Evolutionary conservation across 495 filamentous ascomycete genomes (phyloP), one percentile per base, ranked within the genome.

Genomic region (Podospora anserina): DNA sequence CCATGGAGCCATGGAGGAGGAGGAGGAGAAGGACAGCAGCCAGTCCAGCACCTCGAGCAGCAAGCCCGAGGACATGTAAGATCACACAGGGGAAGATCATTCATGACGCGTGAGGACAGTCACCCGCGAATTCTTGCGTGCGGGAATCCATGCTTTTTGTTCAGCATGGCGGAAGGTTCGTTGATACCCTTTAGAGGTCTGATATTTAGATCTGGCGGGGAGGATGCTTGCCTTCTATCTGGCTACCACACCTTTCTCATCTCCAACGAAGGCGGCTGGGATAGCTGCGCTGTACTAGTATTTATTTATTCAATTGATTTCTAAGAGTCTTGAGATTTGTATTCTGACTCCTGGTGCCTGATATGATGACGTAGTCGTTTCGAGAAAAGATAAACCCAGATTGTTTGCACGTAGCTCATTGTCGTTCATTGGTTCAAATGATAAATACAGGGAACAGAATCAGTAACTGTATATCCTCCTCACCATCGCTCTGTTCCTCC

Each of bases 1-100:
- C 60, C 91, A 94, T 74, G 90, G 70, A 32, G 88, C 15, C 84
- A 53, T 59, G 19, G 27, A 20, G 9, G 85, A 87, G 66, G 85
- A 87, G 66, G 79, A 82, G 26, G 79, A 81, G 54, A 76, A 78
- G 27, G 87, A 88, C 78, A 58, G 84, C 80, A 5, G 85, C 86
- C 70, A 85, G 80, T 65, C 87, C 70, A 85, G 80, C 66, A 82
- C 84, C 27, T 80, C 81, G 62, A 83, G 78, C 66, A 82, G 80
- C 54, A 76, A 76, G 60, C 76, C 80, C 71, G 80, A 77, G 67
- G 55, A 70, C 66, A 77, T 58, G n/a, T 58, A 58, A 82, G 70
- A 68, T 74, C 64, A 54, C 63, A 71, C 73, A 74, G 74, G 72
- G 39, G 39, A 11, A 32, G 39, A 49, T 11, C 34, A 13, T 13